Percentiles rank a stretch among this genome's conserved stretches.
Conservation (phyloP, 2,329 filamentous ascomycete genomes). For the Aureobasidium lini region DNA sequence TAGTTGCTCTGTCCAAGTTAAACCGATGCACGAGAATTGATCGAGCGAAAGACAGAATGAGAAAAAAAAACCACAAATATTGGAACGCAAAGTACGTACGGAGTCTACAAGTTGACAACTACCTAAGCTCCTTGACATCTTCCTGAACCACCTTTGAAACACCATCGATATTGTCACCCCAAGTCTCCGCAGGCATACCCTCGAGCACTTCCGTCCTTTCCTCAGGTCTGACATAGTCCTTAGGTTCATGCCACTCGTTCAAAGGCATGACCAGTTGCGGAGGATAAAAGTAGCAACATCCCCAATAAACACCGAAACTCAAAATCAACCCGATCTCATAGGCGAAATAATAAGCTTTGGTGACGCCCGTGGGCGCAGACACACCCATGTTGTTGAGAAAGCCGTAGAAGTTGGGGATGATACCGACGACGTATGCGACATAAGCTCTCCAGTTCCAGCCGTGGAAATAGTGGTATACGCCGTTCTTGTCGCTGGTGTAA, state of each 20-base stretch:
- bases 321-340: slow-evolving; percentile 4
- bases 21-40: no score
- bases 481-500: slow-evolving; percentile 35
- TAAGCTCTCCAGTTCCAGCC: slow-evolving; percentile 52
- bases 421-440: slow-evolving; percentile 46
- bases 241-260: slow-evolving; percentile 4
- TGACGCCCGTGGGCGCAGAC: slow-evolving; percentile 4
- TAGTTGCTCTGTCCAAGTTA: no score
- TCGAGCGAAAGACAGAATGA: no score
- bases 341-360: slow-evolving; percentile 16
- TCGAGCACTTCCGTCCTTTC: neutral
- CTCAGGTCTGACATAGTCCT: slow-evolving; percentile 9
- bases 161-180: neutral
- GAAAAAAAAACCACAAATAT: no score
- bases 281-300: neutral
- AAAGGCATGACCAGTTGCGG: neutral
- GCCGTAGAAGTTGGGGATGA: slow-evolving; percentile 48
- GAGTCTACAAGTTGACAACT: neutral
- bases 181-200: neutral
- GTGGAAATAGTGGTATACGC: slow-evolving; percentile 41
- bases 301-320: slow-evolving; percentile 9
- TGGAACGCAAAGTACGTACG: no score
- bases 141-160: neutral
- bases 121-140: neutral
- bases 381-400: slow-evolving; percentile 38